Evolutionary conservation across 2,329 filamentous ascomycete species (phyloP).

Genomic region (Xylaria sp.): DNA sequence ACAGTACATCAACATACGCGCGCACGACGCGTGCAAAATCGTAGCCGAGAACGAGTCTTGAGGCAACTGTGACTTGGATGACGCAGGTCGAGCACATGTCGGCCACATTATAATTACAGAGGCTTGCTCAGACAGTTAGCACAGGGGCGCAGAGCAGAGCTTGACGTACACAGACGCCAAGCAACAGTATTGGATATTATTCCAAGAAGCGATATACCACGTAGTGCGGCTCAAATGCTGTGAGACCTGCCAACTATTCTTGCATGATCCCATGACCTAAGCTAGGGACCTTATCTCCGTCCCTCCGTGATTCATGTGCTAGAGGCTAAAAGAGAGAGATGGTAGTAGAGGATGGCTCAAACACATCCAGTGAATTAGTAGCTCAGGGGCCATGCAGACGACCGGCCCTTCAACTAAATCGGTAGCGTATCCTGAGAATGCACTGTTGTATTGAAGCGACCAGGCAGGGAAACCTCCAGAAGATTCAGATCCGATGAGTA

Average conservation of each 20-base stretch:
- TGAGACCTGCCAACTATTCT: neutral
- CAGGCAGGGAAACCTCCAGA: slow-evolving; percentile 38
- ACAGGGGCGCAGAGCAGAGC: neutral
- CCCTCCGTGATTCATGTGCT: neutral
- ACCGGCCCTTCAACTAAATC: slow-evolving; percentile 2
- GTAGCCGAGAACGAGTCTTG: no score
- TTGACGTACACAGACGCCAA: neutral
- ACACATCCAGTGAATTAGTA: slow-evolving; percentile 3
- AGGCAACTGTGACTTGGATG: neutral
- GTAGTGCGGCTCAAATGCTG: neutral
- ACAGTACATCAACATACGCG: no score
- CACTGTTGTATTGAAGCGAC: slow-evolving; percentile 30
- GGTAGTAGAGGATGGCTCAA: slow-evolving; percentile 3
- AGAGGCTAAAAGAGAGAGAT: neutral
- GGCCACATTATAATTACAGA: neutral
- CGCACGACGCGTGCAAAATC: no score
- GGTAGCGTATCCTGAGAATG: slow-evolving; percentile 24
- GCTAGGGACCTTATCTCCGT: slow-evolving; percentile 1
- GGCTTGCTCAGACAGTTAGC: neutral
- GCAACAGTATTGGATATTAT: neutral
- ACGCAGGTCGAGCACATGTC: neutral
- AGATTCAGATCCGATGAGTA: slow-evolving; percentile 35
- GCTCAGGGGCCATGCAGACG: neutral
- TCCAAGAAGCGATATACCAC: neutral
- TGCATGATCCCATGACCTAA: neutral